Conservation (phyloP, 2,329 filamentous ascomycete species). For the Cladosporium austrohemisphaericum region DNA sequence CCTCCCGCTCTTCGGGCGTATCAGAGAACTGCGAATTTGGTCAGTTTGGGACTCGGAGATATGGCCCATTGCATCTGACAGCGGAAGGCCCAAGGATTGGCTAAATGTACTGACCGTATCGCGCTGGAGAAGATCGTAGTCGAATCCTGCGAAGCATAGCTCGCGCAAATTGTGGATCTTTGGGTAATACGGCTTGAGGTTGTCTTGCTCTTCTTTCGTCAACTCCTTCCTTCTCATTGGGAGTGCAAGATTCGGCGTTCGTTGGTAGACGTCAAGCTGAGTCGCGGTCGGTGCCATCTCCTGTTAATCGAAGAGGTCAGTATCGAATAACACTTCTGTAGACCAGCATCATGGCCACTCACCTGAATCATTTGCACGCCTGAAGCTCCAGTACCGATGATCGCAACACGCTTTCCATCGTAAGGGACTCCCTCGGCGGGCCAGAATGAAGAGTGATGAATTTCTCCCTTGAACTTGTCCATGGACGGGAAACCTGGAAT, state of each 20-base stretch:
- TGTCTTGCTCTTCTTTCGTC: constrained; percentile 50
- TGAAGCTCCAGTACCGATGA: constrained; percentile 63
- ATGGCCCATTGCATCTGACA: too few species aligned
- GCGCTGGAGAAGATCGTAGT: constrained; percentile 53
- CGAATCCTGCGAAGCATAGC: constrained; percentile 56
- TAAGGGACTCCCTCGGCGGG: constrained; percentile 49
- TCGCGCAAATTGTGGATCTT: constrained; percentile 52
- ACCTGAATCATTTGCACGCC: constrained; percentile 60
- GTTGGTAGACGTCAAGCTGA: constrained; percentile 59
- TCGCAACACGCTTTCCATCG: constrained; percentile 55
- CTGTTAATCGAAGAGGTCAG: too few species aligned
- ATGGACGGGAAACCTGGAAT: constrained; percentile 59
- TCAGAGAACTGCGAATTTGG: constrained; percentile 38
- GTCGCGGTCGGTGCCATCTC: constrained; percentile 43
- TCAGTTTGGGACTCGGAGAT: too few species aligned
- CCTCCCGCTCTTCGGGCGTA: constrained; percentile 39
- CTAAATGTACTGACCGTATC: constrained; percentile 38
- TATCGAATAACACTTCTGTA: too few species aligned
- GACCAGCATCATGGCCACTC: constrained; percentile 40
- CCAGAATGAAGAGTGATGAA: constrained; percentile 45
- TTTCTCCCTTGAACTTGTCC: constrained; percentile 56
- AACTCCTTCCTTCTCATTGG: constrained; percentile 56
- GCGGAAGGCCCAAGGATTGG: rapidly evolving
- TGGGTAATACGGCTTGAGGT: constrained; percentile 39
- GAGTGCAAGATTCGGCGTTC: constrained; percentile 63